Conservation (phyloP, 2,329 filamentous ascomycete species). For the Chalaropsis thielavioides region DNA sequence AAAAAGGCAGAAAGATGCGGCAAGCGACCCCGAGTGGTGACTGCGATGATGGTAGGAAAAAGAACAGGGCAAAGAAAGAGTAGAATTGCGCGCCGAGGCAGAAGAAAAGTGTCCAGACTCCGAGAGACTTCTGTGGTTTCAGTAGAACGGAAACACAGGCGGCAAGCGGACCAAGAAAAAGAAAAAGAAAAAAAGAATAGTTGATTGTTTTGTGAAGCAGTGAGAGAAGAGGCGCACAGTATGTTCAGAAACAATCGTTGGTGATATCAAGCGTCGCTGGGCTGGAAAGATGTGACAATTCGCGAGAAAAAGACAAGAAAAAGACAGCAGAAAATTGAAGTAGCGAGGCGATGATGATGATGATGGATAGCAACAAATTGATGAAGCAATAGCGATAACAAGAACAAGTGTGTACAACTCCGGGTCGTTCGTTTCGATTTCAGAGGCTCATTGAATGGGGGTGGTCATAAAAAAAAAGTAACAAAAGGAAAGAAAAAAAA, state of each 20-base stretch:
- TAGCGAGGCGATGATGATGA: not conserved
- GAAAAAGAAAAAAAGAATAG: conserved; percentile 23
- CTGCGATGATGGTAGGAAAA: conserved; percentile 18
- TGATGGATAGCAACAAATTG: not conserved
- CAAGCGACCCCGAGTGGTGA: not conserved
- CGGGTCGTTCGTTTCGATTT: conserved; percentile 24
- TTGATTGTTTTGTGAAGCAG: conserved; percentile 14
- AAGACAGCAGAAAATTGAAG: not conserved
- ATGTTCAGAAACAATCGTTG: conserved; percentile 17
- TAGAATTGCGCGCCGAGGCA: conserved; percentile 8
- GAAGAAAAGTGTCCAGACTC: conserved; percentile 9
- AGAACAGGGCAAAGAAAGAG: conserved; percentile 8
- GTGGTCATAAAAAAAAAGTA: conserved; percentile 16
- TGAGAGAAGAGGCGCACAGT: conserved; percentile 20
- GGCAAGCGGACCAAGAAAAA: conserved; percentile 19
- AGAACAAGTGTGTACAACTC: conserved; percentile 21
- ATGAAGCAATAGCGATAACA: conserved; percentile 4
- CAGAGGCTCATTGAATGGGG: conserved; percentile 29
- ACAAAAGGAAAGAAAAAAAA: conserved; percentile 27
- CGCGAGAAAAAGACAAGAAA: conserved; percentile 18
- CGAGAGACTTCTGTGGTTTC: not conserved
- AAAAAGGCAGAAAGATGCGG: not conserved
- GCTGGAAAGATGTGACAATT: conserved; percentile 13
- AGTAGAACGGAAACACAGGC: not conserved
- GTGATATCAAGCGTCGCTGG: conserved; percentile 12